Base-by-base conservation (phyloP, 805 yeast genomes). In the Candida coquimbonensis region DNA sequence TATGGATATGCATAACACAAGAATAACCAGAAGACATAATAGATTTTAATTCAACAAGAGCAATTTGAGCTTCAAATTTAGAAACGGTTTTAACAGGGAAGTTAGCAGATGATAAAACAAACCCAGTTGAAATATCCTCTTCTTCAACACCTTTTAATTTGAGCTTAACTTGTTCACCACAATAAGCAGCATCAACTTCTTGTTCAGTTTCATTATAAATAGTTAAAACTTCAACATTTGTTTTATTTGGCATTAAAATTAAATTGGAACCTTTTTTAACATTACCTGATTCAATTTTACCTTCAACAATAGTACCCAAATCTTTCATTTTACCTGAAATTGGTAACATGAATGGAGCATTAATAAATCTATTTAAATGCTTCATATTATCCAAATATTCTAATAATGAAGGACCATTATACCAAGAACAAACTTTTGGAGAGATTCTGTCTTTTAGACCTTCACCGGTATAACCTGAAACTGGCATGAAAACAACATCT, bases 1-100 rank as follows among this genome's bases (percentile, higher is more conserved):
- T 88, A 73, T 93, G 99, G 57, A 93, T 84, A 63, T 93, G 99
- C 96, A 93, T 91, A 46, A 93, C 97, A 77, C 98, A 93, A 13
- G 96, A 81, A 74, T 81, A 93, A 47, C 99, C 99, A 43, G 95
- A 81, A 5, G 99, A 87, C 61, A 93, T 74, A 61, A 93, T 93
- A 17, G 96, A 85, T 70, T 87, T 89, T 67, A 93, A 80, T 71
- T 93, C 99, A 48, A 93, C 96, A 68, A 93, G 87, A 46, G 97
- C 98, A 53, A 93, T 79, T 68, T 91, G 96, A 7, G 98, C 98
- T 70, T 88, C 96, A 63, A 93, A 93, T 56, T 75, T 78, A 24
- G 95, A 84, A 39, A 87, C 95, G 29, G 95, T 87, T 62, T 86
- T 87, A 40, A 93, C 95, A 36, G 99, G 99, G 62, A 80, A 78